phyloP scores from a whole-genome alignment of 78 protist genomes.

The Thecamonas trahens region DNA sequence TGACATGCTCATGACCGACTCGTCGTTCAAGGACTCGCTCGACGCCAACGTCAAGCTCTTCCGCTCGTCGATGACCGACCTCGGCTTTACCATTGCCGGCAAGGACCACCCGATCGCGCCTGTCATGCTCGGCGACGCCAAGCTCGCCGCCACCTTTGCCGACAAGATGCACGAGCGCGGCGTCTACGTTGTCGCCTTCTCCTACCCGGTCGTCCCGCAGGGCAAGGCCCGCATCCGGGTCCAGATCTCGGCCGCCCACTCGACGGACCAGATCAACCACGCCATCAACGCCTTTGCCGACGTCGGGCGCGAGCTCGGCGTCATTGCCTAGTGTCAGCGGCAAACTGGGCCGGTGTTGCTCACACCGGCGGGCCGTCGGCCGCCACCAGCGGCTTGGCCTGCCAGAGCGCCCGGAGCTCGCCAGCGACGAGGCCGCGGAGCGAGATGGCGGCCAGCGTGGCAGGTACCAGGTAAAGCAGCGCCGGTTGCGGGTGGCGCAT shows the following conservation, averaged over 20 bases:
- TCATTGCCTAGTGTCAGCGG: conserved; percentile 9
- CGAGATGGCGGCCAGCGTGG: too few relatives aligned
- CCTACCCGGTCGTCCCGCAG: conserved; percentile 64
- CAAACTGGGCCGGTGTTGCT: too few relatives aligned
- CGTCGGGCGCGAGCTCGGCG: conserved; percentile 10
- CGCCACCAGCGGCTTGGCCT: too few relatives aligned
- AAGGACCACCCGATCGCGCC: conserved; percentile 62
- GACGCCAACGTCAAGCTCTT: conserved; percentile 44
- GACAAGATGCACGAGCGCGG: conserved; percentile 55
- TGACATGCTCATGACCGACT: background rate
- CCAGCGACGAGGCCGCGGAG: too few relatives aligned
- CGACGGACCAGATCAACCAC: conserved; percentile 32
- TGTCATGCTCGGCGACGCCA: conserved; percentile 68
- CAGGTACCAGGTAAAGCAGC: too few relatives aligned
- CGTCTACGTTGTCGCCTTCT: conserved; percentile 67
- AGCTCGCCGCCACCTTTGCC: conserved; percentile 55
- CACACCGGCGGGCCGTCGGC: too few relatives aligned
- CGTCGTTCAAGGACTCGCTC: background rate
- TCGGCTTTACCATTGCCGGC: conserved; percentile 46
- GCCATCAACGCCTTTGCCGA: conserved; percentile 52
- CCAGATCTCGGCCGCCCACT: conserved; percentile 73
- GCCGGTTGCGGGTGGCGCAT: too few relatives aligned
- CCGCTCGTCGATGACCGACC: conserved; percentile 44
- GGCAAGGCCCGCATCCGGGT: conserved; percentile 70
- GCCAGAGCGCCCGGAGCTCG: too few relatives aligned